Base-by-base conservation (phyloP, 2,329 filamentous ascomycete species). In the Colletotrichum ledebouriae region DNA sequence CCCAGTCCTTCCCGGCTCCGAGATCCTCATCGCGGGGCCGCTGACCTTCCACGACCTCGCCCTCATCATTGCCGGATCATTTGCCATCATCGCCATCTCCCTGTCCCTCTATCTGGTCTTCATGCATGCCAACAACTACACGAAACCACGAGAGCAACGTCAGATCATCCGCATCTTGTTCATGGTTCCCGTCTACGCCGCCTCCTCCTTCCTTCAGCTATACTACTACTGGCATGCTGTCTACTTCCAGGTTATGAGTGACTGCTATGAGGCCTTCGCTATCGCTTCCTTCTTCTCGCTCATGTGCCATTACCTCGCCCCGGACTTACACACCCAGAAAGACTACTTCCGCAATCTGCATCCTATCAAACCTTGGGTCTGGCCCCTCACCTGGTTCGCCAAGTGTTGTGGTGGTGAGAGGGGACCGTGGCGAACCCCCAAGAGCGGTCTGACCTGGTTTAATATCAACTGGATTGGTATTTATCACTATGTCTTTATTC, bases 181-280 rank as follows among this genome's bases (percentile, higher is more conserved):
- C 77, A 95, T 97, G 92, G 88, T 97, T 57, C 94, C 94, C 44
- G 84, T 97, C 70, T 97, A 97, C 78, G 85, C 91, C 58, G 83
- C 89, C 44, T 90, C 94, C 20, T 90, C 92, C 39, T 92, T 92
- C 76, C 85, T 95, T 42, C 90, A 89, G 68, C 88, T 93, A 73
- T 84, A 86, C 72, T 94, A 87, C 81, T 95, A 96, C 82, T 87
- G 86, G 77, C 87, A 94, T 74, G 89, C 91, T 56, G 87, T 96
- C 64, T 97, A 97, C 81, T 96, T 91, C 77, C 86, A 93, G 75
- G 90, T 96, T 59, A 82, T 95, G 49, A 89, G 92, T 74, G 92
- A 96, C 77, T 95, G 92, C 80, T 97, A 97, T 78, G 94, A 97
- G 81, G 93, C 94, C 11, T 95, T 97, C 74, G 92, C 93, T 65